A percentile compares a stretch with the other conserved stretches of the same genome.
phyloP scores from a whole-genome alignment of 768 basidiomycete species.

The Fibroporia radiculosa region DNA sequence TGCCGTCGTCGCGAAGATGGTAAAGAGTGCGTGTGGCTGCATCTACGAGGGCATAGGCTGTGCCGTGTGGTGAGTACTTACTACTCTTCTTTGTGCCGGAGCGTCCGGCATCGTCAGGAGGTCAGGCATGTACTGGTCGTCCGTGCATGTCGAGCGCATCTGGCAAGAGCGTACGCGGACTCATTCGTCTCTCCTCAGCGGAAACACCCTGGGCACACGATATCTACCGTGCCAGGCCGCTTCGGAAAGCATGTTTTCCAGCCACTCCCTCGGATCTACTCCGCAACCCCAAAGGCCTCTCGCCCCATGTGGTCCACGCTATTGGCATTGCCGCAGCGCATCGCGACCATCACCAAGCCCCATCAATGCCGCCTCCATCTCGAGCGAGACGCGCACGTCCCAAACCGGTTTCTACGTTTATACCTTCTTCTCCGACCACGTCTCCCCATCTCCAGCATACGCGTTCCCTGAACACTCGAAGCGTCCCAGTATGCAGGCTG shows the following conservation, averaged over 20 bases:
- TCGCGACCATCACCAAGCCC: conserved; percentile 9
- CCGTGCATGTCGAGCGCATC: too few species aligned
- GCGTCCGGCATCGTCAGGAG: too few species aligned
- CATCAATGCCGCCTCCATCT: background rate
- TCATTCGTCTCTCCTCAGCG: conserved; percentile 33
- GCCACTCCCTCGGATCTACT: conserved; percentile 26
- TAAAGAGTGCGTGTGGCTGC: conserved; percentile 56
- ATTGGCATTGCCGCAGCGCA: conserved; percentile 17
- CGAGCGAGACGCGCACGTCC: background rate
- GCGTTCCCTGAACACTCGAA: conserved; percentile 26
- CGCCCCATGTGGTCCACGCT: conserved; percentile 20
- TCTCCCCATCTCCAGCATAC: conserved; percentile 28
- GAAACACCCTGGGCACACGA: conserved; percentile 57
- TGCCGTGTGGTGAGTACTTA: conserved; percentile 39
- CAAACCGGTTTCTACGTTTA: conserved; percentile 21
- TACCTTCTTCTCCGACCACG: conserved; percentile 32
- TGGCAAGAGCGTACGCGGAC: too few species aligned
- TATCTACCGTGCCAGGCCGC: conserved; percentile 55
- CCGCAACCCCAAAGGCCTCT: conserved; percentile 16
- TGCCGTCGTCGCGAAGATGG: conserved; percentile 38
- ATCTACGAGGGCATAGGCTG: conserved; percentile 63
- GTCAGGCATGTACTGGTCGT: too few species aligned
- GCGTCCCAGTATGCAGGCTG: background rate
- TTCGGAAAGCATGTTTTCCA: conserved; percentile 40
- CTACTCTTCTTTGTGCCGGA: too few species aligned